A percentile compares a stretch with the other conserved stretches of the same genome.
Evolutionary conservation across 495 filamentous ascomycete genomes (phyloP).

Genomic region (Xylaria intraflava): DNA sequence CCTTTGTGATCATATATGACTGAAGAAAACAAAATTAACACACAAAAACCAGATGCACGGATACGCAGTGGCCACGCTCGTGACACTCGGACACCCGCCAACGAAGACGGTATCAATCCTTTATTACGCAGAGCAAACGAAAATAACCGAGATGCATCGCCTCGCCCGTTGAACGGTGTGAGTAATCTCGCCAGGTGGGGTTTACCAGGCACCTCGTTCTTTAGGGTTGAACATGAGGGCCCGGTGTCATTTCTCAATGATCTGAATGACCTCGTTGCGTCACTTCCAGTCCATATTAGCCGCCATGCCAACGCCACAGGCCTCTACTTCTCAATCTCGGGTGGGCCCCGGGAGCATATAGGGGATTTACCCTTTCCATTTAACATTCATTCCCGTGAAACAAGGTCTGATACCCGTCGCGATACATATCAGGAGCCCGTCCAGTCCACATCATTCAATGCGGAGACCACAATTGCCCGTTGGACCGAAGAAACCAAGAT

Average conservation of each 20-base stretch:
- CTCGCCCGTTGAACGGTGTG: slow-evolving; percentile 19
- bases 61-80: slow-evolving; percentile 18
- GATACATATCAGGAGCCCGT: slow-evolving; percentile 40
- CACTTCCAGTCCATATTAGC: slow-evolving; percentile 26
- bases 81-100: slow-evolving; percentile 24
- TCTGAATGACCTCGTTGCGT: slow-evolving; percentile 35
- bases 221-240: slow-evolving; percentile 20
- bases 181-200: slow-evolving; percentile 32
- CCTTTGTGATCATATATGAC: not conserved
- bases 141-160: slow-evolving; percentile 29
- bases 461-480: slow-evolving; percentile 60
- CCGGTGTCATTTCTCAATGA: slow-evolving; percentile 40
- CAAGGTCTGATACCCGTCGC: slow-evolving; percentile 34
- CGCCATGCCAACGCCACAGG: slow-evolving; percentile 20
- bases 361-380: slow-evolving; percentile 34
- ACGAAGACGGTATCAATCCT: slow-evolving; percentile 78
- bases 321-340: slow-evolving; percentile 39
- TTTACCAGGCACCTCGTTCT: slow-evolving; percentile 25
- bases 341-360: slow-evolving; percentile 30
- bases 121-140: slow-evolving; percentile 48
- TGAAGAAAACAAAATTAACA: slow-evolving; percentile 14
- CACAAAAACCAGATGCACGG: slow-evolving; percentile 34
- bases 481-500: slow-evolving; percentile 92
- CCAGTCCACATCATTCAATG: slow-evolving; percentile 62
- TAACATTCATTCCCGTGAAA: slow-evolving; percentile 25